Conservation (phyloP, 2,329 filamentous ascomycete species). For the Fusarium sp. region DNA sequence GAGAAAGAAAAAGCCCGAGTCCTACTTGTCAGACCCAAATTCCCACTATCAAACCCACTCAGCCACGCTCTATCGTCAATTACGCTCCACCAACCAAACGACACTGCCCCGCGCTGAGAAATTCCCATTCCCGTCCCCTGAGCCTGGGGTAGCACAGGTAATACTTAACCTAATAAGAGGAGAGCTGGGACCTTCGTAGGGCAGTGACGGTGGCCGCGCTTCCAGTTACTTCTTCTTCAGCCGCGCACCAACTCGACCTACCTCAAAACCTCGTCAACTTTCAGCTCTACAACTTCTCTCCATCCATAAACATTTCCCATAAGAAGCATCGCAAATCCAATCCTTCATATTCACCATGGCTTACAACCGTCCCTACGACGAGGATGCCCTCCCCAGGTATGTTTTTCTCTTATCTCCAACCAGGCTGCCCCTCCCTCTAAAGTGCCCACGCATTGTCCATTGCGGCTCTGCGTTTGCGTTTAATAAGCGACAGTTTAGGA, state of each 20-base stretch:
- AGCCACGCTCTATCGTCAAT: conserved; percentile 32
- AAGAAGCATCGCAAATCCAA: not conserved
- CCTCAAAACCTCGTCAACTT: conserved; percentile 29
- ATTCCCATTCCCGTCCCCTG: conserved; percentile 27
- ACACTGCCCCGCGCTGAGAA: conserved; percentile 39
- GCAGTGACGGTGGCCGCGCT: conserved; percentile 13
- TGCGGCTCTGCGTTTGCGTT: conserved; percentile 38
- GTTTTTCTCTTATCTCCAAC: not conserved
- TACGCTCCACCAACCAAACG: conserved; percentile 35
- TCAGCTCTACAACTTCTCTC: not conserved
- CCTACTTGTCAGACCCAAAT: conserved; percentile 12
- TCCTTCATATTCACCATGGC: conserved; percentile 71
- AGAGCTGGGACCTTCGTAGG: conserved; percentile 5
- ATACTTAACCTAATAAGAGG: not conserved
- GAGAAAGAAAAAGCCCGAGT: not conserved
- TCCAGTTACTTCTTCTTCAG: conserved; percentile 33
- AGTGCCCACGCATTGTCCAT: conserved; percentile 13
- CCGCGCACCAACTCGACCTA: conserved; percentile 35
- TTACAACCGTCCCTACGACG: conserved; percentile 93
- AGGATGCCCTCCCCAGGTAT: conserved; percentile 91
- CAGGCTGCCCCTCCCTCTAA: conserved; percentile 39
- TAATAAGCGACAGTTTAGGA: conserved; percentile 8
- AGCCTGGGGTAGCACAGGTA: conserved; percentile 15
- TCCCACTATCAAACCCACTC: conserved; percentile 30
- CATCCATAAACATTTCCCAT: conserved; percentile 2